Percentiles rank a stretch among this genome's conserved stretches.
These are phyloP conservation scores for Fusarium sp. DNA, from an alignment of 2,329 filamentous ascomycete genomes.

Conservation along the genomic window DNA sequence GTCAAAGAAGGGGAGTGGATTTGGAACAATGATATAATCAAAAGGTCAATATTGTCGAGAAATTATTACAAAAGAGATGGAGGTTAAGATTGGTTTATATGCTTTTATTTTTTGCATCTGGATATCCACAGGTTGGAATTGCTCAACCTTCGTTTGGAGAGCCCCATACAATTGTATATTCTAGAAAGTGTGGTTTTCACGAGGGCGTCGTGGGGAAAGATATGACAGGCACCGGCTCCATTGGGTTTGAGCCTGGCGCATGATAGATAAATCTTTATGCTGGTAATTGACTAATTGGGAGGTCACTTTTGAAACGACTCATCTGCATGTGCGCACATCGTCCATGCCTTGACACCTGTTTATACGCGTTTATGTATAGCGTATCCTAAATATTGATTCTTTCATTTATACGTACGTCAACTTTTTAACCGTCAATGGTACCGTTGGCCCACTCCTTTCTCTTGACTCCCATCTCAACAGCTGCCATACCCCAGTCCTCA, in stretches of 20 bases:
- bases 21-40: slow-evolving; percentile 60
- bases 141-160: slow-evolving; percentile 33
- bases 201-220: slow-evolving; percentile 48
- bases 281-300: slow-evolving; percentile 49
- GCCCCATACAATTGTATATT: slow-evolving; percentile 47
- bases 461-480: slow-evolving; percentile 94
- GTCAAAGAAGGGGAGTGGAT: slow-evolving; percentile 67
- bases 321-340: slow-evolving; percentile 12
- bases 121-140: slow-evolving; percentile 43
- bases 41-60: slow-evolving; percentile 24
- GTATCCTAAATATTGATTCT: slow-evolving; percentile 5
- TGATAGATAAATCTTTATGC: slow-evolving; percentile 49
- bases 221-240: slow-evolving; percentile 41
- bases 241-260: slow-evolving; percentile 45
- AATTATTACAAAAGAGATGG: slow-evolving; percentile 39
- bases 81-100: slow-evolving; percentile 47
- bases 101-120: slow-evolving; percentile 46
- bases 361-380: not conserved
- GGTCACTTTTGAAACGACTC: slow-evolving; percentile 27
- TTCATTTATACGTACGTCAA: slow-evolving; percentile 17
- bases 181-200: slow-evolving; percentile 45
- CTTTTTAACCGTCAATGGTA: slow-evolving; percentile 59
- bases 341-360: not conserved
- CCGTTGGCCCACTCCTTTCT: slow-evolving; percentile 85
- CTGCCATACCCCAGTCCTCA: slow-evolving; percentile 93